These are phyloP conservation scores for Senna siamea DNA, from an alignment of 306 rosid genomes.

Conservation along the genomic window DNA sequence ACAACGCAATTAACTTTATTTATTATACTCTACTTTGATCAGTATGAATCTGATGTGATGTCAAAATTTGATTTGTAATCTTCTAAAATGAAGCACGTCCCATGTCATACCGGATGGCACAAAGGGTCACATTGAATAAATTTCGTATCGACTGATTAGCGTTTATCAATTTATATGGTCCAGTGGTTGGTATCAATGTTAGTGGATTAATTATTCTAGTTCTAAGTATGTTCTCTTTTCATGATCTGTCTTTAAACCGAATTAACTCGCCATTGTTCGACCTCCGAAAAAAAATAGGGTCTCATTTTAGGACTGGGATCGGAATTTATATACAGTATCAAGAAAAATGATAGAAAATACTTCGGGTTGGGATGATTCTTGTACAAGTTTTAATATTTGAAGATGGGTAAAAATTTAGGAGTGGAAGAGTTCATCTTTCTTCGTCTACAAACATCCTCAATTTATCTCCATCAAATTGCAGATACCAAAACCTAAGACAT, in stretches of 20 bases:
- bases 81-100: background rate
- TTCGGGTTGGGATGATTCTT: background rate
- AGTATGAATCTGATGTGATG: background rate
- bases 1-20: background rate
- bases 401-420: no score
- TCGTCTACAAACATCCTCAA: no score
- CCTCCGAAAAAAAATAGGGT: background rate
- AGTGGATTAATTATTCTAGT: background rate
- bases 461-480: no score
- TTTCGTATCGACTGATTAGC: background rate
- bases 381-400: background rate
- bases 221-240: background rate
- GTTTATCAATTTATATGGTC: background rate
- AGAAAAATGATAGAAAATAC: no score
- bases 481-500: no score
- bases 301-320: background rate
- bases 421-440: background rate
- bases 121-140: background rate
- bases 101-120: background rate
- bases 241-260: background rate
- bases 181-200: background rate
- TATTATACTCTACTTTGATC: background rate
- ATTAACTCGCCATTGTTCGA: background rate
- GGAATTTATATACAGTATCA: no score
- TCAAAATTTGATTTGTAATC: background rate